A percentile compares a stretch with the other conserved stretches of the same genome.
Evolutionary conservation across 345 rosid species (phyloP).

Genomic region (Bruguiera gymnorhiza): DNA sequence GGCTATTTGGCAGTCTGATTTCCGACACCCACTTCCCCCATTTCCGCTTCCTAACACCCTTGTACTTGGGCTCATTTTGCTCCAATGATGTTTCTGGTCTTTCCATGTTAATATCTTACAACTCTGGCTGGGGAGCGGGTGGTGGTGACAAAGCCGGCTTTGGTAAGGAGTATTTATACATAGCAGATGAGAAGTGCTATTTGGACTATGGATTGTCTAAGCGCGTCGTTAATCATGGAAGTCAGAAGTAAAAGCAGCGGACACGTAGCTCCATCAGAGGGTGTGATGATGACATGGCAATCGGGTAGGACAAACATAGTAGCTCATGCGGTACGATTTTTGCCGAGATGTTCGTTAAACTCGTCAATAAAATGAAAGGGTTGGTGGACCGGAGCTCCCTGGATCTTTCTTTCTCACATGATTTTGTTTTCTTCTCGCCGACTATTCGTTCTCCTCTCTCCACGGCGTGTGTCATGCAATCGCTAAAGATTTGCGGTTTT

Average conservation of each 20-base stretch:
- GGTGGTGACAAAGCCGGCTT: constrained; percentile 24
- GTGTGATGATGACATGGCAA: neutral
- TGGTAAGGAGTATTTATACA: neutral
- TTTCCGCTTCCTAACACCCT: constrained; percentile 79
- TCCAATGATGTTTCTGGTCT: constrained; percentile 15
- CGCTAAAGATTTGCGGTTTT: too few species aligned
- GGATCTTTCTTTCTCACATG: neutral
- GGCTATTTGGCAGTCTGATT: constrained; percentile 82
- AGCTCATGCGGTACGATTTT: neutral
- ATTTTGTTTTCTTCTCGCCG: too few species aligned
- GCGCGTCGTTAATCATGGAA: constrained; percentile 21
- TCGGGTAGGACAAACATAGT: neutral
- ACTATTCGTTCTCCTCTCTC: too few species aligned
- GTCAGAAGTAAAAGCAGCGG: constrained; percentile 9
- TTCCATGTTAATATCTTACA: constrained; percentile 10
- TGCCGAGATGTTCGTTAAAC: neutral
- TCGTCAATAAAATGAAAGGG: neutral
- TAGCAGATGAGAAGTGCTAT: neutral
- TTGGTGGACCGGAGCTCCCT: neutral
- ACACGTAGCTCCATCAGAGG: constrained; percentile 1
- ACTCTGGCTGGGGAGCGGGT: neutral
- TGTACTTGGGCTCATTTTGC: constrained; percentile 45
- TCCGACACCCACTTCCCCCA: constrained; percentile 98
- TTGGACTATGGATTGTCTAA: constrained; percentile 9
- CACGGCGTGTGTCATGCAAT: too few species aligned